Evolutionary conservation across 371 early-diverging fungal species (phyloP), one percentile per base, ranked within the genome.

Genomic region (Dichotomocladium elegans): DNA sequence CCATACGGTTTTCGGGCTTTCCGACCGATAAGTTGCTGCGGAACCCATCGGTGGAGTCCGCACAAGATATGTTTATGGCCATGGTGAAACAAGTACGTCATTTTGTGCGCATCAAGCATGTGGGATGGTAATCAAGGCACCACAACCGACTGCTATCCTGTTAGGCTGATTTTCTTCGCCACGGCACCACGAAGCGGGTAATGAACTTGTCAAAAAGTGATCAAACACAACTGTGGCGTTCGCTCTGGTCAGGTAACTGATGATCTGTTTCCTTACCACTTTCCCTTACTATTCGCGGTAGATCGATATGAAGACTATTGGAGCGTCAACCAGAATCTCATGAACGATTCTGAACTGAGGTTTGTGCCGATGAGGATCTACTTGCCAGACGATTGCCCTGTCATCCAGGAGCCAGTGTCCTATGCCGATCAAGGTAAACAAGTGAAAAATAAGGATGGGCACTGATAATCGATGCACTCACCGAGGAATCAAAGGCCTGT

Each of bases 11-110:
- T 48, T 62, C 68, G 35, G 58, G 73, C 44, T 85, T 84, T 55
- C 90, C 90, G 0, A 64, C 61, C 6, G 80, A 79, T 46, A 75
- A 68, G 24, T 42, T 90, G 27, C 68, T 88, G 46, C 61, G 74
- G 34, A 67, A 64, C 21, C 83, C 77, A 8, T 72, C 77, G 5
- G 47, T 73, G 17, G 81, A 80, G 29, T 72, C 74, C 3, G 74
- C 80, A 26, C 85, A 80, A 54, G 85, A 86, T 51, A 82, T 82
- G 58, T 90, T 81, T 61, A 90, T 90, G 88, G 75, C 87, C n/a
- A 82, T 85, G 81, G 68, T 87, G 47, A 90, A 90, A 66, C 87
- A 89, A 77, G 88, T 83, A 64, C n/a, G n/a, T n/a, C n/a, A 35
- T 49, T 3, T 30, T 24, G 10, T 22, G 2, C 12, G 22, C 5